Evolutionary conservation across 345 rosid genomes (phyloP).

Genomic region (Populus alba): DNA sequence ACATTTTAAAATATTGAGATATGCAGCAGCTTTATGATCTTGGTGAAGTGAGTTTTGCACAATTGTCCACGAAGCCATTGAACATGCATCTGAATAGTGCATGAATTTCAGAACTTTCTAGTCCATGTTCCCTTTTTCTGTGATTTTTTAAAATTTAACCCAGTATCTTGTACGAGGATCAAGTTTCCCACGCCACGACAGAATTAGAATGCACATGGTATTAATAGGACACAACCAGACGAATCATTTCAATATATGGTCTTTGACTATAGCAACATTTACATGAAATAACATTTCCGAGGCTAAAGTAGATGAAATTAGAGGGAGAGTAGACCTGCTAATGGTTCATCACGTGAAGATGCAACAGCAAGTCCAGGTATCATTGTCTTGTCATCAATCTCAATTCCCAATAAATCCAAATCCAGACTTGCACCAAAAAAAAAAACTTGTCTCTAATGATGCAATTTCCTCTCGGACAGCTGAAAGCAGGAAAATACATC

Average conservation of each 20-base stretch:
- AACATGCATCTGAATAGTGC: not conserved
- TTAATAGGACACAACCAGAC: not conserved
- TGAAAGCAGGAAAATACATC: slow-evolving; percentile 21
- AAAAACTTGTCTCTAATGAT: slow-evolving; percentile 47
- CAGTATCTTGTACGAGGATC: not conserved
- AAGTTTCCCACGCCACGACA: not conserved
- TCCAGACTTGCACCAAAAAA: slow-evolving; percentile 80
- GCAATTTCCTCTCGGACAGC: slow-evolving; percentile 74
- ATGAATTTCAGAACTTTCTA: not conserved
- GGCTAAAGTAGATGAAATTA: not conserved
- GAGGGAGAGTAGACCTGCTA: slow-evolving; percentile 59
- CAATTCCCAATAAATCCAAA: slow-evolving; percentile 90
- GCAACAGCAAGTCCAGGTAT: slow-evolving; percentile 95
- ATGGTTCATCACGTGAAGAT: slow-evolving; percentile 79
- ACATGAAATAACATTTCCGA: not conserved
- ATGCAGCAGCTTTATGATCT: not conserved
- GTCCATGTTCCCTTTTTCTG: not conserved
- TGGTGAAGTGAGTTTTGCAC: too few relatives aligned
- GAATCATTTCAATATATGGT: not conserved
- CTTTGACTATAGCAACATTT: not conserved
- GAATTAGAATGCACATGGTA: not conserved
- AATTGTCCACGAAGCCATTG: not conserved
- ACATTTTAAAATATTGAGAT: not conserved
- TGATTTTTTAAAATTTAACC: not conserved
- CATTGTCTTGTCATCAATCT: slow-evolving; percentile 62